Percentiles rank a stretch among this genome's conserved stretches.
Conservation (phyloP, 257 asterid genomes). For the Fraxinus americana region DNA sequence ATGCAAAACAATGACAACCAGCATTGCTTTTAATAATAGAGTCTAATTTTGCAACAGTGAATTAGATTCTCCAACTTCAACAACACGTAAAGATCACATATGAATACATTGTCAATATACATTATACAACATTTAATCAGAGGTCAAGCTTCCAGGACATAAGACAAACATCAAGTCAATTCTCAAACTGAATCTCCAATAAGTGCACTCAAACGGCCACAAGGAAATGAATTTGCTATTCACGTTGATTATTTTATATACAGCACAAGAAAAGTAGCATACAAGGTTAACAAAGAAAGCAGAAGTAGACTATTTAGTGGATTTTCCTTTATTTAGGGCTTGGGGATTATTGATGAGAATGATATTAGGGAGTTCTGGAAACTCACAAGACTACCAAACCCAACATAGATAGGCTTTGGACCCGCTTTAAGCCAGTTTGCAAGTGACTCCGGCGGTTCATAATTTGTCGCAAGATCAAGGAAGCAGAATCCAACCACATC, state of each 20-base stretch:
- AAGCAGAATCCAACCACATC: constrained; percentile 98
- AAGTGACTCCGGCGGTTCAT: constrained; percentile 83
- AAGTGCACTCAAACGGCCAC: background rate
- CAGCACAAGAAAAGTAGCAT: background rate
- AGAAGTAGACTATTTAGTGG: background rate
- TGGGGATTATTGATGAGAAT: background rate
- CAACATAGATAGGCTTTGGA: background rate
- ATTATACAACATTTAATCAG: background rate
- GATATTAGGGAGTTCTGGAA: constrained; percentile 19
- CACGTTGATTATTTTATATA: background rate
- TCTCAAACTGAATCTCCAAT: background rate
- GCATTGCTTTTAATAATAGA: background rate
- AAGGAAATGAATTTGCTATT: background rate
- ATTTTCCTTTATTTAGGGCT: constrained; percentile 16
- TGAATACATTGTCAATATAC: background rate
- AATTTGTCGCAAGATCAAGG: constrained; percentile 91
- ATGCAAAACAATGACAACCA: background rate
- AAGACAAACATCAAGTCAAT: background rate
- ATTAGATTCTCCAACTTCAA: background rate
- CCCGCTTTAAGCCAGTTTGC: constrained; percentile 62
- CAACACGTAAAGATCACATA: background rate
- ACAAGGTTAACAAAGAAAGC: background rate
- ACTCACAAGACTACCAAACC: constrained; percentile 28
- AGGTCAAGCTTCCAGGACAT: background rate
- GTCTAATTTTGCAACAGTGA: background rate